Base-by-base conservation (phyloP, 148 eudicot species). In the Rhododendron williamsianum region DNA sequence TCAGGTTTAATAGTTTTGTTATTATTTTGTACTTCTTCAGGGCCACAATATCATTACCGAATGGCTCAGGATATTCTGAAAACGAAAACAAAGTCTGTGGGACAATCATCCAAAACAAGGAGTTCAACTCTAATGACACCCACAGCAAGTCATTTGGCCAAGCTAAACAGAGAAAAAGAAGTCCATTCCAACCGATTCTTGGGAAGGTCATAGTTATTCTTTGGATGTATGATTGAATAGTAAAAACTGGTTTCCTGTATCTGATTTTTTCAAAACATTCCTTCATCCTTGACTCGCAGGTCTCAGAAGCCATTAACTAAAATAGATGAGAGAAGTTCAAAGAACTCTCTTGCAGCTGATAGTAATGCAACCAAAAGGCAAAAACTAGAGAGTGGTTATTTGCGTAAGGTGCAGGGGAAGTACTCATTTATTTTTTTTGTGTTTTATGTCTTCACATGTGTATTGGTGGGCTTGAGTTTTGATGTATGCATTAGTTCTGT, bases 131-230 rank as follows among this genome's bases (percentile, higher is more conserved):
- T 94, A 65, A 90, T 94, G 91, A 90, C 90, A 82, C 98, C 98
- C n/a, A 95, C 98, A 81, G 95, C 95, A 79, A 93, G 98, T 88
- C 94, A 89, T 87, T 89, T 94, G 90, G 98, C 98, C 74, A 95
- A 94, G 89, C 91, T 91, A 86, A 90, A 85, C 78, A 88, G 73
- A n/a, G 84, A 81, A 8, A 72, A 71, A 33, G 88, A 83, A 78
- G 86, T 78, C 4, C 72, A 69, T 81, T 89, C 87, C 43, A 78
- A 76, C 23, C 87, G 78, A 82, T 25, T 35, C 67, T 60, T 72
- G 48, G 85, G 84, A 85, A 88, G 95, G 91, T 92, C 79, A 30
- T 58, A 49, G 49, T 74, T 81, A 35, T 52, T 74, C 38, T 13
- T 23, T n/a, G 71, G 11, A 41, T 13, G 69, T 10, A 21, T 81